Base-by-base conservation (phyloP, 306 rosid genomes). In the Ziziphus jujuba region DNA sequence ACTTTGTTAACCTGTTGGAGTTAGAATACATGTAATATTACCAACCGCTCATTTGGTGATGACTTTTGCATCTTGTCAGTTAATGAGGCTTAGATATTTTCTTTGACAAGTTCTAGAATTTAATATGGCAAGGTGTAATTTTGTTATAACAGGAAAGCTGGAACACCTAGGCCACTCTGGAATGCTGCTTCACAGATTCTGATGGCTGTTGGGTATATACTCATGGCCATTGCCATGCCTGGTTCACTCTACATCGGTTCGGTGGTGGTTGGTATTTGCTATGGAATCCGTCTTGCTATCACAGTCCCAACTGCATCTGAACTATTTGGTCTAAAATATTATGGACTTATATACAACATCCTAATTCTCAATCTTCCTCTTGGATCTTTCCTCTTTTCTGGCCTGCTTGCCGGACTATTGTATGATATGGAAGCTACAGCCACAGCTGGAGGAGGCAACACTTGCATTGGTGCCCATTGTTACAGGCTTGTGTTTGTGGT, bases 341-440 rank as follows among this genome's bases (percentile, higher is more conserved):
- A 84, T 38, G 92, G 92, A 17, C 87, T 87, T 6, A 82, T 87
- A 25, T 93, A 93, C 83, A 90, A 93, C 71, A 79, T 93, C 58
- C 84, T 93, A 17, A 90, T 93, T 66, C 92, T 93, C 60, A 90
- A 93, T 59, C 97, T 93, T 25, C 97, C 99, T 2, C 79, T 93
- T 0, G 99, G 99, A 2, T 93, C 99, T 50, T 86, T 93, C 84
- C 91, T 93, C 71, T 90, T 93, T 77, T 93, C 99, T 0, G 97
- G 99, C 0, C 76, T 93, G 40, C 97, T 93, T 0, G 96, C 97
- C 0, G 99, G 97, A 1, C 57, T 86, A 2, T 73, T 93, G 4
- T 93, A 93, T 2, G 97, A 90, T 25, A 86, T 52, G 95, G 92
- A 93, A 77, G 99, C 99, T 6, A 88, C 85, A 0, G 3, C 91